Percentiles rank a stretch among this genome's conserved stretches.
phyloP scores from a whole-genome alignment of 768 basidiomycete genomes.

The Suillus plorans region DNA sequence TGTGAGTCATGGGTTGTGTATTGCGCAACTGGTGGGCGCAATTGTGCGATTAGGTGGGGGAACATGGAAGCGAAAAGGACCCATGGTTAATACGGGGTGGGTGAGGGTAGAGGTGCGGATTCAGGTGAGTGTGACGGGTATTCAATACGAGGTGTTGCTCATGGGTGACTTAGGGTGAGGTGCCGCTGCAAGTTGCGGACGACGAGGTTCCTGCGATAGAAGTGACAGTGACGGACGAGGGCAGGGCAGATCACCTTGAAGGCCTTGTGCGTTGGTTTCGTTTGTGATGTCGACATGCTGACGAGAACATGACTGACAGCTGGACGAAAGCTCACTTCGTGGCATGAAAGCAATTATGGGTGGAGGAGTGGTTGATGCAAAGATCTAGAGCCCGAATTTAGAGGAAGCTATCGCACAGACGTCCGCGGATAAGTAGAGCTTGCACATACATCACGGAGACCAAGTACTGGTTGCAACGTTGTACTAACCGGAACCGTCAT shows the following conservation, averaged over 20 bases:
- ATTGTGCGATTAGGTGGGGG: slow-evolving; percentile 43
- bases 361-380: not conserved
- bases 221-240: slow-evolving; percentile 51
- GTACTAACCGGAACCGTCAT: too few relatives aligned
- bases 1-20: slow-evolving; percentile 76
- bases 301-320: not conserved
- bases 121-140: slow-evolving; percentile 34
- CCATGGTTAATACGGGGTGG: slow-evolving; percentile 70
- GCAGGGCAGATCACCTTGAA: slow-evolving; percentile 54
- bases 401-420: not conserved
- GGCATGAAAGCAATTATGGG: slow-evolving; percentile 4
- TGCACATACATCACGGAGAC: not conserved
- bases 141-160: not conserved
- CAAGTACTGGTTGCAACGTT: too few relatives aligned
- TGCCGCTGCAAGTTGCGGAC: slow-evolving; percentile 23
- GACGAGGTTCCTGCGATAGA: slow-evolving; percentile 33
- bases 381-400: not conserved
- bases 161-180: slow-evolving; percentile 25
- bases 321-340: not conserved
- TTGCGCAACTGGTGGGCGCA: slow-evolving; percentile 55
- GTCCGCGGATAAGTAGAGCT: not conserved
- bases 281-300: not conserved
- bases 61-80: slow-evolving; percentile 11
- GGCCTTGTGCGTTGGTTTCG: slow-evolving; percentile 47
- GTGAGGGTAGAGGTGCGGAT: slow-evolving; percentile 51